phyloP scores from a whole-genome alignment of 305 asterid species.

The Plantago lanceolata region DNA sequence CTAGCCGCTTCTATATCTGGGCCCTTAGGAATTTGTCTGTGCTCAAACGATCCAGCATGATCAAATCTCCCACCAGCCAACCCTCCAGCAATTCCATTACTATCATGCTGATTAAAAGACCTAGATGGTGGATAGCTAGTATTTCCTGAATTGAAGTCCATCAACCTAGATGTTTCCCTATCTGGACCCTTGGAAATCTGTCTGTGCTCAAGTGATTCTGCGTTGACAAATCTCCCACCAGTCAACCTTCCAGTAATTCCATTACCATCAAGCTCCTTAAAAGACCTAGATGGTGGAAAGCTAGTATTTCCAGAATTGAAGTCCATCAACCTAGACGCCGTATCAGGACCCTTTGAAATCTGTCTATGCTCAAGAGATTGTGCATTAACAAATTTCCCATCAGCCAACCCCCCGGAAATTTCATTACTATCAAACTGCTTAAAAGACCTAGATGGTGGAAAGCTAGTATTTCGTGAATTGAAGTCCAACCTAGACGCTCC shows the following conservation, averaged over 20 bases:
- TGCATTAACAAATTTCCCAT: conserved; percentile 24
- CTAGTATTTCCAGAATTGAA: too few relatives aligned
- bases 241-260: conserved; percentile 16
- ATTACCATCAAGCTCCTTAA: conserved; percentile 50
- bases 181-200: conserved; percentile 39
- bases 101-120: conserved; percentile 46
- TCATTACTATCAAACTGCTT: conserved; percentile 13
- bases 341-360: too few relatives aligned
- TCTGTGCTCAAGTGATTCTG: conserved; percentile 23
- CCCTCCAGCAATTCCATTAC: conserved; percentile 36
- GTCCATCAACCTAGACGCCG: too few relatives aligned
- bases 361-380: too few relatives aligned
- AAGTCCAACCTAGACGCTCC: conserved; percentile 45
- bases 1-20: not conserved
- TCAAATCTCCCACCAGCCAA: conserved; percentile 36
- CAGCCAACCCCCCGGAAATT: conserved; percentile 32
- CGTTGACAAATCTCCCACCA: not conserved
- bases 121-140: conserved; percentile 38
- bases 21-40: not conserved
- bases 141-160: conserved; percentile 40
- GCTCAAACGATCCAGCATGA: not conserved
- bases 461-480: conserved; percentile 37
- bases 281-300: conserved; percentile 22
- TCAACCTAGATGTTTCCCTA: conserved; percentile 37
- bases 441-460: conserved; percentile 47